Base-by-base conservation (phyloP, 805 yeast genomes). In the Candida awuae region DNA sequence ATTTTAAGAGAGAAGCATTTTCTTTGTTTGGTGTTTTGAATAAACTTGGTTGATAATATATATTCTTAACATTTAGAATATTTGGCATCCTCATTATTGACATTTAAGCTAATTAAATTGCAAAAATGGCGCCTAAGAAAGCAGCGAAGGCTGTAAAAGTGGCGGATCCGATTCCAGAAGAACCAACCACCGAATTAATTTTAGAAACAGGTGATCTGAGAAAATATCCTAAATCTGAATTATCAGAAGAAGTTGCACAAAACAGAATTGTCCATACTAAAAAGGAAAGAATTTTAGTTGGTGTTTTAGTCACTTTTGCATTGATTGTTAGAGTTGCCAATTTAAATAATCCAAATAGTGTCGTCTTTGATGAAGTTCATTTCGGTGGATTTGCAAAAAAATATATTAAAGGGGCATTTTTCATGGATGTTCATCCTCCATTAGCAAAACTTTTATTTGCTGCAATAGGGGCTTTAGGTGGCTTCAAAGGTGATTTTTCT, bases 341-440 rank as follows among this genome's bases (percentile, higher is more conserved):
- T 38, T 65, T 92, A 42, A 65, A 71, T 20, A 55, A 63, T 45
- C 99, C 99, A 29, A 62, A 77, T 51, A 76, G 88, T 21, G 97
- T 92, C 33, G 97, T 92, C 20, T 92, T 92, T 52, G 98, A 92
- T 63, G 98, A 90, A 63, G 97, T 90, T 38, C 98, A 92, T 61
- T 92, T 92, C 53, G 98, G 98, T 41, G 94, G 94, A n/a, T 92
- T 90, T 63, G 95, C 98, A 15, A 71, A 81, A 45, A 84, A 90
- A 63, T 92, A 88, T 66, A 78, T 83, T 41, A 62, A 67, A 43
- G 84, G 87, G 30, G 63, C 63, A 14, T 84, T 70, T 56, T 84
- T 84, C 63, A 78, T 84, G 82, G 94, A 84, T 62, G 92, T 84
- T 40, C 94, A 84, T 58, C 94, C 94, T 25, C 94, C 94, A 3